A percentile compares a stretch with the other conserved stretches of the same genome.
Evolutionary conservation across 2,329 filamentous ascomycete genomes (phyloP).

Genomic region (Juglanconis sp.): DNA sequence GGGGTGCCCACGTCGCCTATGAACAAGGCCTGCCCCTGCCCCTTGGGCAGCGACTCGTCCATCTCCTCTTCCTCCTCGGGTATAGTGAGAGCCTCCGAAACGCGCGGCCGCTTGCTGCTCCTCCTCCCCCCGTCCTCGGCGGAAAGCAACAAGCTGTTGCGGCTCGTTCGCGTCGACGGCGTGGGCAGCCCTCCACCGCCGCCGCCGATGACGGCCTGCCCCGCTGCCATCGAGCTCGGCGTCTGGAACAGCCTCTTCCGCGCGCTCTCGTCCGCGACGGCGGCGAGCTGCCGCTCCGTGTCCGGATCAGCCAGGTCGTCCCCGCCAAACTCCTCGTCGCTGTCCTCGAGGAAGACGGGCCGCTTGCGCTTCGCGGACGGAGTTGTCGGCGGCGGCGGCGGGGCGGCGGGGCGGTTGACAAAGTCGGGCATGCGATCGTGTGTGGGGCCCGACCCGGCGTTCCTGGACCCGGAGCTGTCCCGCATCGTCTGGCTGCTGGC

Average conservation of each 20-base stretch:
- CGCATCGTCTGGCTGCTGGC: background rate
- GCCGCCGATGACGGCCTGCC: conserved; percentile 20
- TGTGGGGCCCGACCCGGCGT: background rate
- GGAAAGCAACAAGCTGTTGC: conserved; percentile 15
- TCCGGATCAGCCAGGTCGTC: conserved; percentile 35
- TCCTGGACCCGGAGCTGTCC: background rate
- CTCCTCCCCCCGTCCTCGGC: conserved; percentile 11
- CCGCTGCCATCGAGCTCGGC: conserved; percentile 19
- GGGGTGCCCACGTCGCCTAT: conserved; percentile 5
- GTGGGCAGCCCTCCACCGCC: conserved; percentile 27
- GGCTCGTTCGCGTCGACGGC: conserved; percentile 22
- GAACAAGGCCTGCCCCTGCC: background rate
- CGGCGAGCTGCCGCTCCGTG: conserved; percentile 35
- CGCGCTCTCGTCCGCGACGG: conserved; percentile 34
- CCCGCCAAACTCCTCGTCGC: conserved; percentile 24
- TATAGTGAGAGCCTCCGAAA: background rate
- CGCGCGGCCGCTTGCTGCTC: conserved; percentile 12
- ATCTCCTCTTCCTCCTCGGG: background rate
- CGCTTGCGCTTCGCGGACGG: conserved; percentile 31
- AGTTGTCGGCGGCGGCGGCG: background rate
- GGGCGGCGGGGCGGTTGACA: background rate
- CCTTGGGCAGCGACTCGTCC: background rate
- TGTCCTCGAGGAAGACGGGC: conserved; percentile 22
- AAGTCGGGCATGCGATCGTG: background rate
- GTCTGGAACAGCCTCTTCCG: conserved; percentile 27